phyloP scores from a whole-genome alignment of 257 asterid genomes.

The Apocynum venetum region DNA sequence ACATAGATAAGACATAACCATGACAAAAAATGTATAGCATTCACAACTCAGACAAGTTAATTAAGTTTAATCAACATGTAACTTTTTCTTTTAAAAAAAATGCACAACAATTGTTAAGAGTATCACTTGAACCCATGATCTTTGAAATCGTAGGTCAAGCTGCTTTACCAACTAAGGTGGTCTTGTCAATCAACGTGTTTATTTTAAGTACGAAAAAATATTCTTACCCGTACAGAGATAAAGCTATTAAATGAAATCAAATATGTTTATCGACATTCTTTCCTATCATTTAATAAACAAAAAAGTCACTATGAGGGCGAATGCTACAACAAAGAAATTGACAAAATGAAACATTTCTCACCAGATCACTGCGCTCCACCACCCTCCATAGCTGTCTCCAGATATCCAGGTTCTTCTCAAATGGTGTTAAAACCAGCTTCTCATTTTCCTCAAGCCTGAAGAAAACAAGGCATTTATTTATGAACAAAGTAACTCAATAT shows the following conservation, averaged over 20 bases:
- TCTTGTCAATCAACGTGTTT: no score
- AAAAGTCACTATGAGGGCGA: not conserved
- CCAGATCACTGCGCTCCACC: constrained; percentile 99
- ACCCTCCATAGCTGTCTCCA: constrained; percentile 99
- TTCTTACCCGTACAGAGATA: not conserved
- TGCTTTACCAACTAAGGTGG: no score
- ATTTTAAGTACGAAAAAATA: not conserved
- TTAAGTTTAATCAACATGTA: not conserved
- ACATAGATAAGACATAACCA: not conserved
- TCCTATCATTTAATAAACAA: not conserved
- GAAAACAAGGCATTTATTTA: constrained; percentile 9
- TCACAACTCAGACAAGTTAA: not conserved
- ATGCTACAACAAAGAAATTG: not conserved
- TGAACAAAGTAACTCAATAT: not conserved
- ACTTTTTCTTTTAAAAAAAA: no score
- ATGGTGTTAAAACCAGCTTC: constrained; percentile 90
- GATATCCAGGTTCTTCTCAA: constrained; percentile 95
- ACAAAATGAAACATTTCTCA: constrained; percentile 29
- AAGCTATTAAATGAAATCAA: not conserved
- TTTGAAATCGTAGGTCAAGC: no score
- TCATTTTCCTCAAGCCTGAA: constrained; percentile 94
- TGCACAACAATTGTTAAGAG: no score
- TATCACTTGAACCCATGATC: no score
- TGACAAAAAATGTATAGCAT: not conserved
- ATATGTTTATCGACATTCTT: not conserved